These are phyloP conservation scores for Chloris gayana DNA, from an alignment of 176 grass and related monocot genomes.

Conservation along the genomic window DNA sequence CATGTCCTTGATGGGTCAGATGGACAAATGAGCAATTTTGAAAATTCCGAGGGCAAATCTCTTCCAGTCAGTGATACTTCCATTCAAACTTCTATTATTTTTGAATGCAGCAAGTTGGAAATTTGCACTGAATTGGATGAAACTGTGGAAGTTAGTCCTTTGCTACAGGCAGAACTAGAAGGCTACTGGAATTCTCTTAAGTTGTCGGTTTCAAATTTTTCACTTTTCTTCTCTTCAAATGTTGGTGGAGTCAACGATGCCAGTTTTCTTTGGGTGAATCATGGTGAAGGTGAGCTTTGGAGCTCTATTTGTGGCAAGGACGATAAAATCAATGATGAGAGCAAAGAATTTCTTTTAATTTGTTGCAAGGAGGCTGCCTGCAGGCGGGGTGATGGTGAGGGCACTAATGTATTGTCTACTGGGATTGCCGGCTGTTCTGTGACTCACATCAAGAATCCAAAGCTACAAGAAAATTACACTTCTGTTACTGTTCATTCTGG, in stretches of 20 bases:
- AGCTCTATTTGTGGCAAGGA: conserved; percentile 53
- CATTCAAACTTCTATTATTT: conserved; percentile 66
- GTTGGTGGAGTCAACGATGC: conserved; percentile 66
- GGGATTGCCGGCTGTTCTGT: conserved; percentile 75
- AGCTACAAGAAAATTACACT: conserved; percentile 67
- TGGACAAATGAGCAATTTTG: conserved; percentile 31
- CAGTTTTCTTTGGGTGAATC: conserved; percentile 75
- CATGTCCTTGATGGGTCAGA: conserved; percentile 54
- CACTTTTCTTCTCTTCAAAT: conserved; percentile 72
- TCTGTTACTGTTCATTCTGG: conserved; percentile 71
- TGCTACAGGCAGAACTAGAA: conserved; percentile 81
- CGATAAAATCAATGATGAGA: conserved; percentile 51
- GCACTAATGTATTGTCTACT: conserved; percentile 78
- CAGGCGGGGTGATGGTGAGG: conserved; percentile 84
- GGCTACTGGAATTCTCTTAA: conserved; percentile 79
- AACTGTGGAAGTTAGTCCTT: conserved; percentile 63
- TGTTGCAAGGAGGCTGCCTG: conserved; percentile 67
- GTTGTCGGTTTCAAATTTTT: conserved; percentile 73
- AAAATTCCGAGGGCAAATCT: conserved; percentile 39
- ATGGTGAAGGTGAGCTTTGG: conserved; percentile 84
- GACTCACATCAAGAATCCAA: conserved; percentile 76
- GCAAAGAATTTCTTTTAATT: conserved; percentile 74
- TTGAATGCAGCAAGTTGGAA: conserved; percentile 78
- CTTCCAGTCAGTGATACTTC: conserved; percentile 34
- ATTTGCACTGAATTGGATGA: conserved; percentile 68